phyloP scores from a whole-genome alignment of 106 monocot genomes.

The Acorus gramineus region DNA sequence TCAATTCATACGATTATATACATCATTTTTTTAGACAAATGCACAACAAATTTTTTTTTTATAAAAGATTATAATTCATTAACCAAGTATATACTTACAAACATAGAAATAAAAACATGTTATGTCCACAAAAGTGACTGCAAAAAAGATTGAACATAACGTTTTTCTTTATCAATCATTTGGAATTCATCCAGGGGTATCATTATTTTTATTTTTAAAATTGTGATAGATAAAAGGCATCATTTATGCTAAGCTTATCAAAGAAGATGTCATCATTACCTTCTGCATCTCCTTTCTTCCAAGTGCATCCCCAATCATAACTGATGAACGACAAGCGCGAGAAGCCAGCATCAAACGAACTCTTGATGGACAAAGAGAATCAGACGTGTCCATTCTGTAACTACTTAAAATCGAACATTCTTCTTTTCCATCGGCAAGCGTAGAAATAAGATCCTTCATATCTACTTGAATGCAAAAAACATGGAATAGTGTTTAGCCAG shows the following conservation, averaged over 20 bases:
- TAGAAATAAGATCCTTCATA: slow-evolving; percentile 85
- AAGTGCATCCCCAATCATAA: slow-evolving; percentile 85
- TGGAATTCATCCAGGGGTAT: no score
- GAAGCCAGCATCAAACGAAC: slow-evolving; percentile 95
- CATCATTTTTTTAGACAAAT: no score
- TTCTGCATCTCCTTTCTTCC: slow-evolving; percentile 78
- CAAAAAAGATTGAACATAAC: no score
- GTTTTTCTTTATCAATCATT: no score
- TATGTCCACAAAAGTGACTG: no score
- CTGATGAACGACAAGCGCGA: slow-evolving; percentile 83
- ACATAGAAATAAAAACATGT: no score
- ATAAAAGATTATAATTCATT: no score
- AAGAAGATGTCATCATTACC: slow-evolving; percentile 25
- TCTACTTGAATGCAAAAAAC: slow-evolving; percentile 35
- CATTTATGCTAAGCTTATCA: not conserved
- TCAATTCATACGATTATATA: no score
- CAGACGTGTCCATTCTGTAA: slow-evolving; percentile 69
- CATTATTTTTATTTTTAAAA: not conserved
- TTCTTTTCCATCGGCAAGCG: slow-evolving; percentile 70
- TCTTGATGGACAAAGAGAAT: slow-evolving; percentile 96
- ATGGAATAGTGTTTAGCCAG: not conserved
- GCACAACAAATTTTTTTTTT: no score
- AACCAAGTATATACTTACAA: no score
- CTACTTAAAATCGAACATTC: slow-evolving; percentile 68
- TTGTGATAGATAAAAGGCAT: not conserved